These are phyloP conservation scores for Aurifilum marmelostoma DNA, from an alignment of 2,329 filamentous ascomycete species.

Conservation along the genomic window DNA sequence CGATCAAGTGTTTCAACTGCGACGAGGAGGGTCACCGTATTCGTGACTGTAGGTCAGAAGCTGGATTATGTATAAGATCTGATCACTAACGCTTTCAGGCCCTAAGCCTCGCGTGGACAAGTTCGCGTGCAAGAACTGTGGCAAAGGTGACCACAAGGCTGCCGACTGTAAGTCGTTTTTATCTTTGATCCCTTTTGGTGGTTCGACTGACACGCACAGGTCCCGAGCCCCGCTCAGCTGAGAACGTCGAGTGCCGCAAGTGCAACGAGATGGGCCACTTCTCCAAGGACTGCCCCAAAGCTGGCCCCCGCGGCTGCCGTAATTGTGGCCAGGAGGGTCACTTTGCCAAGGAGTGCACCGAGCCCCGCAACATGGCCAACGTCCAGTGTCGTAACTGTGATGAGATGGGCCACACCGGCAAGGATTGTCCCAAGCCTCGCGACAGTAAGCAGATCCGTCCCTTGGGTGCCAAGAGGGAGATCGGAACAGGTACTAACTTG, in stretches of 20 bases:
- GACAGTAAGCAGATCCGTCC: conserved; percentile 47
- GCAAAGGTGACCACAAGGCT: conserved; percentile 55
- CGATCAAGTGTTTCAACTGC: conserved; percentile 69
- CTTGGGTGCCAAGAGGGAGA: neutral
- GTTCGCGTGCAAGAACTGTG: conserved; percentile 71
- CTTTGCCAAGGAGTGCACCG: conserved; percentile 63
- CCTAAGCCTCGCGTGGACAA: conserved; percentile 64
- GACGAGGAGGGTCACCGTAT: conserved; percentile 65
- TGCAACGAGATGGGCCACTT: conserved; percentile 67
- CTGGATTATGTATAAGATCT: neutral
- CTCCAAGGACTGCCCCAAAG: conserved; percentile 65
- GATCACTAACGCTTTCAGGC: conserved; percentile 44
- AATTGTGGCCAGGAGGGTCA: conserved; percentile 65
- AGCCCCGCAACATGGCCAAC: conserved; percentile 46
- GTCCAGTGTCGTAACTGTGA: conserved; percentile 57
- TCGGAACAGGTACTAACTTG: conserved; percentile 7
- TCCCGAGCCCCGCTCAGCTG: conserved; percentile 63
- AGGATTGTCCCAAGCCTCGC: conserved; percentile 58
- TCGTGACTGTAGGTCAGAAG: conserved; percentile 63
- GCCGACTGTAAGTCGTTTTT: conserved; percentile 49
- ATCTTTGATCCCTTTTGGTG: neutral
- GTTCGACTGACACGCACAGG: conserved; percentile 37
- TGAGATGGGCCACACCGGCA: conserved; percentile 50
- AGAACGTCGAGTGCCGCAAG: conserved; percentile 67
- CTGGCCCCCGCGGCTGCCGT: conserved; percentile 57